A percentile compares a stretch with the other conserved stretches of the same genome.
These are phyloP conservation scores for Boehmeria nivea DNA, from an alignment of 306 rosid species.

Conservation along the genomic window DNA sequence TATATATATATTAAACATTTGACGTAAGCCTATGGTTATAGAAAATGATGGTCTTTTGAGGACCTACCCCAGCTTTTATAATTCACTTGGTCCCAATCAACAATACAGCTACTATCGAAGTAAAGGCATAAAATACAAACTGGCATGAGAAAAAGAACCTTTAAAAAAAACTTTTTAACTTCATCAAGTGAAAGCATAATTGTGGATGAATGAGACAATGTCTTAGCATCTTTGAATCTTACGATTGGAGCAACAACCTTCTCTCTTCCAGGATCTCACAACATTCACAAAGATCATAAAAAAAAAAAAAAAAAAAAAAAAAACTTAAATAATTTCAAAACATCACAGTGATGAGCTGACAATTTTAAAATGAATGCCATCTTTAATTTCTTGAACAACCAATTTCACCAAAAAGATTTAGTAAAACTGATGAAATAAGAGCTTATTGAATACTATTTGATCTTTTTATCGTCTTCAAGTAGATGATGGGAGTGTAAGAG, in stretches of 20 bases:
- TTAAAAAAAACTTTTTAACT: constrained; percentile 51
- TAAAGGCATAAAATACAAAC: background rate
- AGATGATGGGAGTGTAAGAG: too few species aligned
- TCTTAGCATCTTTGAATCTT: constrained; percentile 38
- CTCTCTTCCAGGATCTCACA: constrained; percentile 79
- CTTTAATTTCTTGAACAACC: constrained; percentile 82
- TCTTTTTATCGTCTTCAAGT: too few species aligned
- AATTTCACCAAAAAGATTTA: constrained; percentile 71
- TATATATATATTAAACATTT: too few species aligned
- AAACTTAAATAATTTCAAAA: background rate
- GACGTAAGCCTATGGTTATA: too few species aligned
- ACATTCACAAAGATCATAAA: constrained; percentile 8
- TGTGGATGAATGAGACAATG: constrained; percentile 51
- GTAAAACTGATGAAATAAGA: too few species aligned
- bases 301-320: too few species aligned
- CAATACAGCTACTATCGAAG: too few species aligned
- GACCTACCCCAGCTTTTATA: too few species aligned
- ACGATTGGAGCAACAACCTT: constrained; percentile 77
- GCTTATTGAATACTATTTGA: too few species aligned
- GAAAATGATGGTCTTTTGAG: too few species aligned
- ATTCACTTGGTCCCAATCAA: too few species aligned
- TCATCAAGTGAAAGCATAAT: constrained; percentile 64
- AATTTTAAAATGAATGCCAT: background rate
- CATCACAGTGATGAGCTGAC: background rate
- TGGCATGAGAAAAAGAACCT: constrained; percentile 33